A percentile compares a stretch with the other conserved stretches of the same genome.
phyloP scores from a whole-genome alignment of 805 yeast genomes.

The Ogataea allantospora region DNA sequence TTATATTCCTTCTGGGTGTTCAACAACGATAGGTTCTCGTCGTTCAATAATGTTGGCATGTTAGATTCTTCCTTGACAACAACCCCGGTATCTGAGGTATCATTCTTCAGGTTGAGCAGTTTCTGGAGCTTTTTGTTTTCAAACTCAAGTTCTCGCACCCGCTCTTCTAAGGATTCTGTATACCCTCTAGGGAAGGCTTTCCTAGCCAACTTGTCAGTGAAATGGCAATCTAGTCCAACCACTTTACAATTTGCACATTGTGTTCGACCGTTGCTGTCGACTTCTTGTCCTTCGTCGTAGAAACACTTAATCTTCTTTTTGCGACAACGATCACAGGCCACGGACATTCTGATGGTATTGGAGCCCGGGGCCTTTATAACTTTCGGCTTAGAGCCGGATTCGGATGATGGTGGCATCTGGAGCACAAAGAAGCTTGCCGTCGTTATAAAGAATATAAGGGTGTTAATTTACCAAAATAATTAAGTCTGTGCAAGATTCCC shows the following conservation, averaged over 20 bases:
- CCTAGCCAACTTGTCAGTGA: conserved; percentile 82
- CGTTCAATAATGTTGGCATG: conserved; percentile 22
- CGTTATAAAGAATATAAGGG: no score
- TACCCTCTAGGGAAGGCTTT: conserved; percentile 90
- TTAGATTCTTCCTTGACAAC: background rate
- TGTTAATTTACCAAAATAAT: background rate
- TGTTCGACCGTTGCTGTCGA: conserved; percentile 56
- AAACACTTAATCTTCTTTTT: conserved; percentile 72
- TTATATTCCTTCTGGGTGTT: conserved; percentile 26
- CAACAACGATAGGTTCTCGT: conserved; percentile 31
- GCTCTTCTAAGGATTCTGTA: conserved; percentile 84
- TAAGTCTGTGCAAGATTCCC: conserved; percentile 2
- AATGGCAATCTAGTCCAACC: conserved; percentile 84
- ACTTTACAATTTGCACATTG: conserved; percentile 79
- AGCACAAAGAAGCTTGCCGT: background rate
- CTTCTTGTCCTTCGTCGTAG: conserved; percentile 27
- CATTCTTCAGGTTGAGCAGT: conserved; percentile 51
- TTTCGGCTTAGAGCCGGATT: conserved; percentile 32
- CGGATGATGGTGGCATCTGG: conserved; percentile 3
- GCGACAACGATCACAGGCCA: conserved; percentile 89
- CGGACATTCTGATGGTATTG: conserved; percentile 70
- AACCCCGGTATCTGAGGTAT: conserved; percentile 6
- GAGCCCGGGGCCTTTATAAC: conserved; percentile 70
- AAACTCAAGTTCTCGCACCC: conserved; percentile 81
- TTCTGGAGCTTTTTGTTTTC: conserved; percentile 72